Evolutionary conservation across 2,329 filamentous ascomycete species (phyloP), one percentile per base, ranked within the genome.

Genomic region (Shiraia bambusicola): DNA sequence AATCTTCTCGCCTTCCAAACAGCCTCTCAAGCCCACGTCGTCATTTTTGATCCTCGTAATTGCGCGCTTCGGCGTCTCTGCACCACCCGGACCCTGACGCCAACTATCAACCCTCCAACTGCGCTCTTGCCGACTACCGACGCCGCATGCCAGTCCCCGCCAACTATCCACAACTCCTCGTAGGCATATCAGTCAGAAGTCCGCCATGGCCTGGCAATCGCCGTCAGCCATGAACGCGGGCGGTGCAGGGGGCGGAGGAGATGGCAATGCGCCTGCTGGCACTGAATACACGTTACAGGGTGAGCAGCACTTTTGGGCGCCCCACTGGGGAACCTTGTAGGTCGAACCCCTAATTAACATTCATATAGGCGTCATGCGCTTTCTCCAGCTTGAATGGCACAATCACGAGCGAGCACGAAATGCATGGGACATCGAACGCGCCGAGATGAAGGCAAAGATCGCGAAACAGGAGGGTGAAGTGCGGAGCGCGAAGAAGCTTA

Each of bases 301-400:
- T 86, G 66, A 61, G 50, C 28, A 19, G 37, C 39, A 28, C 33
- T 35, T 26, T 34, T 30, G 15, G 32, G 40, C 38, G 31, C 31
- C 37, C 42, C 33, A 28, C 33, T 34, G 24, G 42, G n/a, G n/a
- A n/a, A n/a, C n/a, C n/a, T 31, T 39, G 25, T 30, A 33, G 36
- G 38, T 38, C 37, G 40, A 8, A 30, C 19, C 26, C 17, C 26
- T 36, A 34, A 37, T 45, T 56, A 66, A 42, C 28, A 24, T 12
- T 10, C 19, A n/a, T 40, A 25, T 56, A 93, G 88, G 93, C 65
- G 93, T 98, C 27, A 98, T 98, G 93, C 91, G 93, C 71, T 98
- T 98, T 69, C 82, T 98, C 28, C 93, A 98, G 74, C 93, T 93
- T 34, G 92, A 98, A 80, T 98, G 93, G 93, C 93, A 98, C 72